These are phyloP conservation scores for Xanthoconium purpureum DNA, from an alignment of 768 basidiomycete species.

Conservation along the genomic window DNA sequence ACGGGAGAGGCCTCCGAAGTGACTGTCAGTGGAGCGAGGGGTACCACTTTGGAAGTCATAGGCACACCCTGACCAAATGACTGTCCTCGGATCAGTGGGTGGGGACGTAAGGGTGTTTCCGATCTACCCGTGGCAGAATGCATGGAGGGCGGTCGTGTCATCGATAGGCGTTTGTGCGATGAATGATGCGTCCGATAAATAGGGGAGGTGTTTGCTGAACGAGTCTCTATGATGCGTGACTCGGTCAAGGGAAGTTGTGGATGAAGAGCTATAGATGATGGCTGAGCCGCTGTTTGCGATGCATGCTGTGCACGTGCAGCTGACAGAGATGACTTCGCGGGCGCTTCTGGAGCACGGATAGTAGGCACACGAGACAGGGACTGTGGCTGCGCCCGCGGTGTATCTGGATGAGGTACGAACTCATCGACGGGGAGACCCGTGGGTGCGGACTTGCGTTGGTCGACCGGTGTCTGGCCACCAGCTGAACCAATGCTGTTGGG, in stretches of 20 bases:
- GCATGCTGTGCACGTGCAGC: conserved; percentile 18
- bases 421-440: conserved; percentile 17
- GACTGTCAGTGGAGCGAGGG: conserved; percentile 60
- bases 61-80: conserved; percentile 49
- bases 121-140: conserved; percentile 49
- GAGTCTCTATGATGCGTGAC: conserved; percentile 27
- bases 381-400: conserved; percentile 30
- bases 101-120: conserved; percentile 52
- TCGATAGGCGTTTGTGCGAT: conserved; percentile 38
- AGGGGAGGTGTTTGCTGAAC: conserved; percentile 41
- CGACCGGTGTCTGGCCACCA: conserved; percentile 34
- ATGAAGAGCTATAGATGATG: conserved; percentile 8
- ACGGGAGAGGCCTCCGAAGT: conserved; percentile 48
- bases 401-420: conserved; percentile 23
- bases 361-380: conserved; percentile 35
- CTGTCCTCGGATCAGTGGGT: conserved; percentile 74
- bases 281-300: conserved; percentile 9
- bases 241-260: conserved; percentile 21
- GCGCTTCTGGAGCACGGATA: conserved; percentile 29
- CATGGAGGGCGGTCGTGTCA: conserved; percentile 60
- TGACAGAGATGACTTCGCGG: conserved; percentile 13
- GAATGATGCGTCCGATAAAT: conserved; percentile 35
- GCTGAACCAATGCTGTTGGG: conserved; percentile 52
- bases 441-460: conserved; percentile 19
- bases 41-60: conserved; percentile 41